Percentiles rank a stretch among this genome's conserved stretches.
Evolutionary conservation across 1,284 basidiomycete species (phyloP).

Genomic region (Puccinia horiana): DNA sequence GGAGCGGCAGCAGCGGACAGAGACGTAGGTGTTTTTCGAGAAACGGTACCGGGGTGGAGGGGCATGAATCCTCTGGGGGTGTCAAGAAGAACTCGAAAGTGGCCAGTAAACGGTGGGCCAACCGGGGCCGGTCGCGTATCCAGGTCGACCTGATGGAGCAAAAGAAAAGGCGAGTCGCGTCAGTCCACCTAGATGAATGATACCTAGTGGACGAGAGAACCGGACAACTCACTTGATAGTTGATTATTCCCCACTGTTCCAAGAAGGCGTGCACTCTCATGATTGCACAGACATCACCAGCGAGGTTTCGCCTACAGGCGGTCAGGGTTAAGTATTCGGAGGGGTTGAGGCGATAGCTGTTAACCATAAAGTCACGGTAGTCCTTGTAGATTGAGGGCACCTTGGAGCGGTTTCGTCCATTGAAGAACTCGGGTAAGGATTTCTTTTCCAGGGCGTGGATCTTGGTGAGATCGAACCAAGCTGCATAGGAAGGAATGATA

Average conservation of each 20-base stretch:
- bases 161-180: background rate
- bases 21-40: conserved; percentile 55
- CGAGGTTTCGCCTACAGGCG: conserved; percentile 90
- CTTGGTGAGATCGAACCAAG: conserved; percentile 95
- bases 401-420: conserved; percentile 88
- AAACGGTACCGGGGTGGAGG: conserved; percentile 78
- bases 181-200: background rate
- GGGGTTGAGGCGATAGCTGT: conserved; percentile 92
- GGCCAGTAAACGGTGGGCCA: conserved; percentile 95
- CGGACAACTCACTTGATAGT: conserved; percentile 77
- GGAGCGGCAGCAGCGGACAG: conserved; percentile 57
- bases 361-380: conserved; percentile 99
- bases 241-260: conserved; percentile 98
- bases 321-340: conserved; percentile 97
- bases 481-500: conserved; percentile 93
- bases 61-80: conserved; percentile 94
- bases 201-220: background rate
- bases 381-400: conserved; percentile 98
- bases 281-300: conserved; percentile 96
- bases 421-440: conserved; percentile 97
- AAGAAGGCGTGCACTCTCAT: conserved; percentile 99
- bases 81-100: conserved; percentile 96
- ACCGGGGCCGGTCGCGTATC: conserved; percentile 90
- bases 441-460: conserved; percentile 90
- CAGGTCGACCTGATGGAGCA: conserved; percentile 79